These are phyloP conservation scores for Blastocystis sp. DNA, from an alignment of 352 stramenopile genomes.

Conservation along the genomic window DNA sequence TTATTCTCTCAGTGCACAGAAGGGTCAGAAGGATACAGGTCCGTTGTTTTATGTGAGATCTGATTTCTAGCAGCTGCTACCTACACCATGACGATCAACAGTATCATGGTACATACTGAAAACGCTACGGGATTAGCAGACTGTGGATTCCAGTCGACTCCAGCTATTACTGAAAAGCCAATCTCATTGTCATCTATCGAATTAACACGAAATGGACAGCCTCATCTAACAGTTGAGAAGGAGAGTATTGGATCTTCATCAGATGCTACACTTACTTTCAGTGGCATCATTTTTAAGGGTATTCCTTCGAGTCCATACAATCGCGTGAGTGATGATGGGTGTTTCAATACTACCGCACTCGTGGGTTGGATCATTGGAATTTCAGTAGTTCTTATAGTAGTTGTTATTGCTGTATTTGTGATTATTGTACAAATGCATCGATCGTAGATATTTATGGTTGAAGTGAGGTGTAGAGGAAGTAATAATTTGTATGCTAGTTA, in stretches of 20 bases:
- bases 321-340: slow-evolving; percentile 7
- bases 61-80: background rate
- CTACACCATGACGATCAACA: background rate
- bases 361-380: slow-evolving; percentile 9
- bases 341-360: slow-evolving; percentile 2
- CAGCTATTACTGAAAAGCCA: background rate
- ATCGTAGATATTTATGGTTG: background rate
- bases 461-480: background rate
- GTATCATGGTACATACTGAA: background rate
- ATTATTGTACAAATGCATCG: background rate
- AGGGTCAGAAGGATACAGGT: slow-evolving; percentile 24
- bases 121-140: background rate
- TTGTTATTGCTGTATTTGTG: slow-evolving; percentile 6
- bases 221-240: slow-evolving; percentile 10
- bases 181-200: background rate
- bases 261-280: background rate
- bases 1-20: background rate
- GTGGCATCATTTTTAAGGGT: slow-evolving; percentile 14
- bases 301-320: slow-evolving; percentile 16
- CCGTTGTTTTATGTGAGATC: background rate
- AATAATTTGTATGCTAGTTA: slow-evolving; percentile 22
- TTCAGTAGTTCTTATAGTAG: slow-evolving; percentile 9
- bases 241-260: background rate
- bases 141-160: background rate
- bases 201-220: background rate